Evolutionary conservation across 257 asterid genomes (phyloP), one percentile per base, ranked within the genome.

Genomic region (Fraxinus cuspidata): DNA sequence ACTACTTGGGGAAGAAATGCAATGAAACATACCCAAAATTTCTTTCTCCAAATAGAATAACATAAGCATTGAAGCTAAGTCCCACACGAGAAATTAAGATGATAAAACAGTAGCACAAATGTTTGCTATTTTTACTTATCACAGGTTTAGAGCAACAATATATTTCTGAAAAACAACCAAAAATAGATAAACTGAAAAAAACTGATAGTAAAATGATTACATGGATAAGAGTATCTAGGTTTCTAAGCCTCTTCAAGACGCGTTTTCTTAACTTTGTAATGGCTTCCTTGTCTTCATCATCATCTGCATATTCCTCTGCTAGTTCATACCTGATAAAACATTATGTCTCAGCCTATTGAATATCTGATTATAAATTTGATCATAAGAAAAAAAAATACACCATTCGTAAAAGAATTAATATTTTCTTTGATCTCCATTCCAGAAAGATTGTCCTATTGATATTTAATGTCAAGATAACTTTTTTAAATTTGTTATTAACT

Each of bases 301-400:
- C 95, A 74, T 86, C 95, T 21, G 91, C 92, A 81, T 85, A 90
- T 58, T 85, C 92, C 81, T 87, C 95, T 0, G 92, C 92, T 23
- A 85, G 73, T 74, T 85, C 91, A 77, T 90, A 90, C 77, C 95
- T 88, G 84, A 9, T 15, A 60, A 21, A 60, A 10, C 7, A 60
- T 60, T 60, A 21, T 60, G 23, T 32, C 68, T 23, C 32, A 60
- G 68, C 68, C 68, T 23, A 64, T 0, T 72, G 38, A 7, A 72
- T 42, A 56, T 56, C 28, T 56, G 4, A 42, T 11, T 42, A 42
- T 11, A 42, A 42, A 5, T 56, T 56, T 56, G 65, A 56, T 56
- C 70, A 71, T 29, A 47, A 56, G 10, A 47, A 63, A 32, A 32
- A 32, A 32, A 58, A 12, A 25, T 38, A 21, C 29, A 42, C 23